A percentile compares a stretch with the other conserved stretches of the same genome.
Conservation (phyloP, 1,284 basidiomycete species). For the Austropuccinia psidii region DNA sequence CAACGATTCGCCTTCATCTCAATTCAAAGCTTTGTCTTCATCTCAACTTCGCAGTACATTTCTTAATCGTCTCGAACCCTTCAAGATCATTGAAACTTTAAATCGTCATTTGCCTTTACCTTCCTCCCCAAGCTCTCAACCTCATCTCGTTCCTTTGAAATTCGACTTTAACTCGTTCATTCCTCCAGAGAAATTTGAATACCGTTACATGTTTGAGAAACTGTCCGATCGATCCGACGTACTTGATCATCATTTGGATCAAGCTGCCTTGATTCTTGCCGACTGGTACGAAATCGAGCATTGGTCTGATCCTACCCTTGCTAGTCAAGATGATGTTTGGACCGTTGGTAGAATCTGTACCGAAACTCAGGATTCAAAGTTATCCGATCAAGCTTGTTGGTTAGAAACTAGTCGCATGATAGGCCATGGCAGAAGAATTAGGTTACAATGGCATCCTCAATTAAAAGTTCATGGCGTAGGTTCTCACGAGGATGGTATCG, state of each 20-base stretch:
- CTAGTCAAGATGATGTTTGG: conserved; percentile 61
- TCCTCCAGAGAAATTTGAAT: not conserved
- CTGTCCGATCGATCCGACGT: conserved; percentile 69
- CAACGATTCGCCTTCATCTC: not conserved
- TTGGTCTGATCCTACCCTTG: conserved; percentile 60
- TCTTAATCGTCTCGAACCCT: conserved; percentile 15
- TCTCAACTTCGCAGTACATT: conserved; percentile 18
- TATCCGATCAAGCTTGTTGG: conserved; percentile 63
- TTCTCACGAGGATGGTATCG: conserved; percentile 59
- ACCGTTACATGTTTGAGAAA: conserved; percentile 91
- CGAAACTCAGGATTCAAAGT: conserved; percentile 59
- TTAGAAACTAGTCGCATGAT: conserved; percentile 74
- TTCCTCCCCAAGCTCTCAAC: not conserved
- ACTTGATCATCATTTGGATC: conserved; percentile 75
- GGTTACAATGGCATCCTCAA: conserved; percentile 61
- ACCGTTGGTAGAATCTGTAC: conserved; percentile 73
- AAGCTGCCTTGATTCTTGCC: conserved; percentile 64
- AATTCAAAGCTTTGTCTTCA: not conserved
- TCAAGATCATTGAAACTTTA: conserved; percentile 14
- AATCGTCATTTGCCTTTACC: conserved; percentile 22
- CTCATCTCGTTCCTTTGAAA: not conserved
- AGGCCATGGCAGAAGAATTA: conserved; percentile 63
- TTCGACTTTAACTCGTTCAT: not conserved
- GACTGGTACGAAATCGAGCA: conserved; percentile 61
- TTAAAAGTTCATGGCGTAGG: conserved; percentile 61